Conservation (phyloP, 2,329 filamentous ascomycete species). For the Alternaria sp. region DNA sequence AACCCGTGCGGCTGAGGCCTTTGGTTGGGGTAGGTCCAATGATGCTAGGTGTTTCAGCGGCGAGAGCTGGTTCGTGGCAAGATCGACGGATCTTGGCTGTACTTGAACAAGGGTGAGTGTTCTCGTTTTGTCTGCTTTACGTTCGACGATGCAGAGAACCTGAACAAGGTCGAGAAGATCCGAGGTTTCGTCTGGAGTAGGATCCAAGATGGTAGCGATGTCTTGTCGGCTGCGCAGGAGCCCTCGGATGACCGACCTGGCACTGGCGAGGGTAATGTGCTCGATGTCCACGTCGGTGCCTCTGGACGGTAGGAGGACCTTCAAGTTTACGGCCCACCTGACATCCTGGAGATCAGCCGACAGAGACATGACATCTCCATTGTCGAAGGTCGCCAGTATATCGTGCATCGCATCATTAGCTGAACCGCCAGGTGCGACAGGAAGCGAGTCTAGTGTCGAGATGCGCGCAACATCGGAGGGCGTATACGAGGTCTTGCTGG, state of each 20-base stretch:
- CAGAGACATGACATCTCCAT: constrained; percentile 67
- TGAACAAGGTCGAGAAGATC: constrained; percentile 46
- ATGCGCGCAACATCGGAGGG: constrained; percentile 33
- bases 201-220: constrained; percentile 48
- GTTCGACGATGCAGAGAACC: constrained; percentile 43
- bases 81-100: constrained; percentile 39
- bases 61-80: constrained; percentile 34
- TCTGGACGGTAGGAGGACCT: constrained; percentile 23
- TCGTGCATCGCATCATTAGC: constrained; percentile 44
- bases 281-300: constrained; percentile 34
- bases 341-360: constrained; percentile 58
- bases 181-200: constrained; percentile 29
- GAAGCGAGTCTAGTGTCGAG: constrained; percentile 42
- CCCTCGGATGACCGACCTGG: constrained; percentile 51
- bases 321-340: constrained; percentile 42
- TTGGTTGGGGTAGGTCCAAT: constrained; percentile 35
- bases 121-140: constrained; percentile 21
- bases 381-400: constrained; percentile 64
- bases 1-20: constrained; percentile 5
- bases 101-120: constrained; percentile 38
- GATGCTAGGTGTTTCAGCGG: constrained; percentile 44
- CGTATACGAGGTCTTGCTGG: constrained; percentile 42
- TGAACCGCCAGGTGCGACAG: constrained; percentile 26
- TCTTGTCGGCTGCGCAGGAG: constrained; percentile 55
- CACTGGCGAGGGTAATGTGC: constrained; percentile 44